Evolutionary conservation across 495 filamentous ascomycete genomes (phyloP).

Genomic region (Xylaria curta): DNA sequence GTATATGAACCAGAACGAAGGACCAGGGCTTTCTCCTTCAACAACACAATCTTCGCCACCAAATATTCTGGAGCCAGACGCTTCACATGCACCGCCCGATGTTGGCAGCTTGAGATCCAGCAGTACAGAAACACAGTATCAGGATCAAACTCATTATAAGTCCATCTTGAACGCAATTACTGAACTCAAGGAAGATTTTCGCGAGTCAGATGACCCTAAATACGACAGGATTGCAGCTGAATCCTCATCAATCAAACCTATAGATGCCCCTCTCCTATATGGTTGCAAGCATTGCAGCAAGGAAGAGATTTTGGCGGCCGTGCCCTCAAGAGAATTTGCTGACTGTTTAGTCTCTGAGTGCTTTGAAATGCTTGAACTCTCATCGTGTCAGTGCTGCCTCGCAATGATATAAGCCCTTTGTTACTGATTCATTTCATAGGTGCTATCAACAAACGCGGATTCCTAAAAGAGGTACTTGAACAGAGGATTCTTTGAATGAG

Average conservation of each 20-base stretch:
- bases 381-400: conserved; percentile 23
- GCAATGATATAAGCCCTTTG: too few species aligned
- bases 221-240: conserved; percentile 10
- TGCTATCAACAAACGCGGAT: conserved; percentile 24
- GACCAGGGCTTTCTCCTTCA: not conserved
- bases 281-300: conserved; percentile 25
- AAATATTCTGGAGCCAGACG: not conserved
- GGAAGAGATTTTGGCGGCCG: conserved; percentile 26
- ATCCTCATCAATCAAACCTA: not conserved
- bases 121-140: conserved; percentile 25
- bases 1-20: conserved; percentile 11
- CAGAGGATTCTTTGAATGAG: not conserved
- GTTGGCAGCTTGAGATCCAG: conserved; percentile 24
- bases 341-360: conserved; percentile 22
- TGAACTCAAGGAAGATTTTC: conserved; percentile 40
- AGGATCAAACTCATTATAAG: conserved; percentile 45
- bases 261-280: conserved; percentile 29
- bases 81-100: conserved; percentile 1
- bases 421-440: conserved; percentile 8
- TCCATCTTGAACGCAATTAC: conserved; percentile 47
- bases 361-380: conserved; percentile 27
- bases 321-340: conserved; percentile 22
- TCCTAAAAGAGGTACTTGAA: conserved; percentile 19
- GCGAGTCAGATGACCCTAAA: conserved; percentile 14
- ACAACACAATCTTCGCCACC: not conserved